A percentile compares a stretch with the other conserved stretches of the same genome.
phyloP scores from a whole-genome alignment of 805 yeast genomes.

The Yamadazyma nakazawae region DNA sequence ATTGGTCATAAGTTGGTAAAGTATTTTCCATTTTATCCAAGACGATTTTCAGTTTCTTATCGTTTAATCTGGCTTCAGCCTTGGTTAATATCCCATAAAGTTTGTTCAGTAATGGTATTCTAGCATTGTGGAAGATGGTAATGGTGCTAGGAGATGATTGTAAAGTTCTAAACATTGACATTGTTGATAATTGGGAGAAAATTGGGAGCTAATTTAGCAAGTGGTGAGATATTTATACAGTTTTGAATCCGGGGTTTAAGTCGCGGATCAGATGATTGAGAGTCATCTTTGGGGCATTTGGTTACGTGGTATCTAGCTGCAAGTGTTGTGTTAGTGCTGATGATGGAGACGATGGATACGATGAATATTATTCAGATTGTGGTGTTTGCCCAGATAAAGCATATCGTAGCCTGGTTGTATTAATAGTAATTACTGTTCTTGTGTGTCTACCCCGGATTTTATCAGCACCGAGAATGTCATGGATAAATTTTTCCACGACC shows the following conservation, averaged over 20 bases:
- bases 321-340: too few relatives aligned
- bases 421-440: too few relatives aligned
- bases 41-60: slow-evolving; percentile 27
- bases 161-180: slow-evolving; percentile 35
- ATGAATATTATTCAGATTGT: too few relatives aligned
- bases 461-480: slow-evolving; percentile 23
- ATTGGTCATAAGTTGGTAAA: slow-evolving; percentile 44
- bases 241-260: not conserved
- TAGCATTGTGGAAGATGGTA: slow-evolving; percentile 39
- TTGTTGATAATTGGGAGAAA: not conserved
- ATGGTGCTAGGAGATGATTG: slow-evolving; percentile 42
- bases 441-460: not conserved
- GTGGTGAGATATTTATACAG: not conserved
- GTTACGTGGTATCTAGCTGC: too few relatives aligned
- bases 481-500: slow-evolving; percentile 45
- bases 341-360: too few relatives aligned
- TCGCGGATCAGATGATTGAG: not conserved
- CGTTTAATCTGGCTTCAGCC: slow-evolving; percentile 29
- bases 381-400: too few relatives aligned
- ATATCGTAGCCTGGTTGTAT: too few relatives aligned
- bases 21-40: slow-evolving; percentile 36
- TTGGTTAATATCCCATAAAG: slow-evolving; percentile 29
- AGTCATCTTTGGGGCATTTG: too few relatives aligned
- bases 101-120: slow-evolving; percentile 29
- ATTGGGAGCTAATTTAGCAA: not conserved